Evolutionary conservation across 1,284 basidiomycete genomes (phyloP).

Genomic region (Marasmius tenuissimus): DNA sequence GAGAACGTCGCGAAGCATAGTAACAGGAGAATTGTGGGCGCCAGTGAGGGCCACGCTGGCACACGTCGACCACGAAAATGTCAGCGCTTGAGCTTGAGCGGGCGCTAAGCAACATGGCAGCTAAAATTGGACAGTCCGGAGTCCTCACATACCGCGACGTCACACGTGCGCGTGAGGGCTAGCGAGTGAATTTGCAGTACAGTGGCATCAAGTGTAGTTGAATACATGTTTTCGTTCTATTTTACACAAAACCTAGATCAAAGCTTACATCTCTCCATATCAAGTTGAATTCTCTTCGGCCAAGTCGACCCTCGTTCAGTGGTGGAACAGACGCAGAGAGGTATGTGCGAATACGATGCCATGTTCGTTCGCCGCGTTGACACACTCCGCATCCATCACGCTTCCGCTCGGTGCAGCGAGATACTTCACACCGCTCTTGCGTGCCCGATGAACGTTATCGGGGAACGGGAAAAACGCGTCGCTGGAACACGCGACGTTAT

Average conservation of each 20-base stretch:
- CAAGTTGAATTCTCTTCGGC: slow-evolving; percentile 8
- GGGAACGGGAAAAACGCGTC: slow-evolving; percentile 99
- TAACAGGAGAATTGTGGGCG: neutral
- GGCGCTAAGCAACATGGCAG: neutral
- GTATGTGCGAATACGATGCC: slow-evolving; percentile 89
- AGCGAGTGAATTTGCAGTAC: too few relatives aligned
- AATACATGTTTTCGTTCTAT: neutral
- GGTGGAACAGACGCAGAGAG: slow-evolving; percentile 79
- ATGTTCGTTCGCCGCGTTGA: slow-evolving; percentile 92
- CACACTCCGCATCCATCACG: slow-evolving; percentile 95
- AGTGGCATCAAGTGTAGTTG: neutral
- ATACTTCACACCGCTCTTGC: slow-evolving; percentile 90
- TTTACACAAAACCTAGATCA: too few relatives aligned
- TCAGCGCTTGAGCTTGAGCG: neutral
- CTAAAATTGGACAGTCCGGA: neutral
- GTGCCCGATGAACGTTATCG: slow-evolving; percentile 94
- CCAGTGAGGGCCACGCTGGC: neutral
- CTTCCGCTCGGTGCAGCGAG: slow-evolving; percentile 94
- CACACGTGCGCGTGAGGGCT: too few relatives aligned
- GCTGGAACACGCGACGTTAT: slow-evolving; percentile 88
- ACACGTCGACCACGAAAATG: neutral
- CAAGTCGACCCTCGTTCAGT: slow-evolving; percentile 34
- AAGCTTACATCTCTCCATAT: too few relatives aligned
- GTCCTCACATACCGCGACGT: too few relatives aligned
- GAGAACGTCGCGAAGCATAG: neutral